Conservation (phyloP, 2,329 filamentous ascomycete species). For the Botrytis elliptica region DNA sequence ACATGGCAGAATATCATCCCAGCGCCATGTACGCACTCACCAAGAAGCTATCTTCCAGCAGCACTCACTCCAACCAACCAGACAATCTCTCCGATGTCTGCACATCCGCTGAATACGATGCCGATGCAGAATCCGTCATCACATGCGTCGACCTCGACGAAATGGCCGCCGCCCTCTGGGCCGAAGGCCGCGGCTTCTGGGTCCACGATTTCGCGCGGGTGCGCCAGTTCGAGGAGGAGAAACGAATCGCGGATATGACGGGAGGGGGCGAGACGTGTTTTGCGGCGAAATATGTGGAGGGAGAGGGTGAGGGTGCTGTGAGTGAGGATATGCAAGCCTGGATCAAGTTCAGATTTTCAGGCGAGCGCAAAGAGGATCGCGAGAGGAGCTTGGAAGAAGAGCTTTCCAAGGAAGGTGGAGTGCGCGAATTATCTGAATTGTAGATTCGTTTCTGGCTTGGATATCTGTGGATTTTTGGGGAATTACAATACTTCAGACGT, state of each 20-base stretch:
- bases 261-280: not conserved
- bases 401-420: fast-evolving
- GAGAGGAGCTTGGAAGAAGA: not conserved
- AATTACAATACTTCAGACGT: not conserved
- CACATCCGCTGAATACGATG: too few relatives aligned
- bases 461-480: not conserved
- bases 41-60: too few relatives aligned
- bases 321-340: not conserved
- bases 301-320: fast-evolving
- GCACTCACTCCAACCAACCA: too few relatives aligned
- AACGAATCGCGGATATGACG: not conserved
- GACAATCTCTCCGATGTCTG: too few relatives aligned
- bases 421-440: not conserved
- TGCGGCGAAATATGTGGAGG: not conserved
- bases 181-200: not conserved
- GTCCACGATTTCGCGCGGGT: not conserved
- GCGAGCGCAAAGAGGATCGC: fast-evolving
- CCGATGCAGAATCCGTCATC: too few relatives aligned
- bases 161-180: not conserved
- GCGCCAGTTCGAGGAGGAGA: not conserved
- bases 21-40: too few relatives aligned
- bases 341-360: not conserved
- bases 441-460: too few relatives aligned
- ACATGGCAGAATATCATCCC: too few relatives aligned
- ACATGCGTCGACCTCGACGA: too few relatives aligned